Evolutionary conservation across 345 rosid genomes (phyloP), one percentile per base, ranked within the genome.

Genomic region (Populus davidiana): DNA sequence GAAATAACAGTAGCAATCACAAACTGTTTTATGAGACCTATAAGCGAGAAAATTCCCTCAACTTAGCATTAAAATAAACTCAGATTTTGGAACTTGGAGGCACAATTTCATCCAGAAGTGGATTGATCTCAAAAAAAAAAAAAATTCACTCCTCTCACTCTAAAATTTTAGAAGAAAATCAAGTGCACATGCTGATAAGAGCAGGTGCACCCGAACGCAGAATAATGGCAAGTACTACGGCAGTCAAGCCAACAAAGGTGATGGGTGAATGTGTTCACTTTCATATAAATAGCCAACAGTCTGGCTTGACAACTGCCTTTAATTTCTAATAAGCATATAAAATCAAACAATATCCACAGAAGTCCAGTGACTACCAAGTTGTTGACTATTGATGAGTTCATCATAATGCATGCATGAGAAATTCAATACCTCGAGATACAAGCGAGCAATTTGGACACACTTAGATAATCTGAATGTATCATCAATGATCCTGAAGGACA

Each of bases 391-490:
- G 8, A 52, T 20, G 59, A 52, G 59, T 52, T 52, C 59, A 20
- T 52, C 23, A 7, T 7, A 52, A 17, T 18, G 23, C 59, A 52
- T 20, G 67, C 16, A 8, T 27, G 27, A 13, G 67, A 63, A 68
- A 82, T 41, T 27, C 84, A 67, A 83, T 86, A 93, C 98, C 99
- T 96, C 97, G 2, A 96, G 96, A 84, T 96, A 96, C 27, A 96
- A 83, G 75, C 99, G 92, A 81, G 98, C 98, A 77, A 93, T 96
- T 84, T 92, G 99, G 75, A 96, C 94, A 85, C 99, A 96, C 81
- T 96, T 93, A 72, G 99, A 88, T 81, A 96, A 86, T 85, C 88
- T 90, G 83, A 90, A 96, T 74, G 89, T 84, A 63, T 93, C 97
- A 65, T 96, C 99, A 78, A 93, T 84, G 14, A 89, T 92, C 96